Conservation (phyloP, 208 protist genomes). For the Zelonia costaricensis region DNA sequence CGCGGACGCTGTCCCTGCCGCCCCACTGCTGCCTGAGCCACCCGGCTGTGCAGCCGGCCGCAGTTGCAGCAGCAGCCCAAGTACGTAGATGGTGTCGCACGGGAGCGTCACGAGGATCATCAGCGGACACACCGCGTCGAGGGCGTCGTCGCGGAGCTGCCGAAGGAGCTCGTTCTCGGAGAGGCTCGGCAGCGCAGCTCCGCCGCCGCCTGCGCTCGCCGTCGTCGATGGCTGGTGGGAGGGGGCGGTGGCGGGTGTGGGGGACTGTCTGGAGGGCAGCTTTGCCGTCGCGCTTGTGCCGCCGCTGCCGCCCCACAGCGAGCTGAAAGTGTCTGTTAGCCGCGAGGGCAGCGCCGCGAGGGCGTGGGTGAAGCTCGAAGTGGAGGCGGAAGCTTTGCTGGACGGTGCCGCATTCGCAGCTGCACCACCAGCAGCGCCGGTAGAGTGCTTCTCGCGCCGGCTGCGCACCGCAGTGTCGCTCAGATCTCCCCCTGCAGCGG, state of each 20-base stretch:
- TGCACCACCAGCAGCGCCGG: background rate
- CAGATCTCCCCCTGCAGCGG: background rate
- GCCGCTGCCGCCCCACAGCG: constrained; percentile 18
- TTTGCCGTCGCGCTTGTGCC: background rate
- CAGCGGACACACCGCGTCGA: constrained; percentile 33
- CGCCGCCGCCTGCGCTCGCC: too few species aligned
- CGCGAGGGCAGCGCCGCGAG: constrained; percentile 20
- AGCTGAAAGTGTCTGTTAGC: constrained; percentile 23
- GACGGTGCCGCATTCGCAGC: background rate
- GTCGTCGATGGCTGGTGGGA: background rate
- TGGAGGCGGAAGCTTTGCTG: background rate
- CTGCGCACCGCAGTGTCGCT: background rate
- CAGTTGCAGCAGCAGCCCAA: constrained; percentile 30
- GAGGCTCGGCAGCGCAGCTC: background rate
- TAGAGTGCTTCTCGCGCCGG: background rate
- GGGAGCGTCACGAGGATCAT: constrained; percentile 24
- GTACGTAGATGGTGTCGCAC: constrained; percentile 33
- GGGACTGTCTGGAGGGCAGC: too few species aligned
- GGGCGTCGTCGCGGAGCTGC: constrained; percentile 26
- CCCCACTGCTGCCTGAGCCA: background rate
- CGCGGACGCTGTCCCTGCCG: background rate
- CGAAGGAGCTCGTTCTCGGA: constrained; percentile 17
- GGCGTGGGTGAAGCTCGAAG: constrained; percentile 12
- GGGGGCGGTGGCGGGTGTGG: too few species aligned
- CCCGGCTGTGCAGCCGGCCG: constrained; percentile 4